Evolutionary conservation across 192 early-diverging fungal genomes (phyloP), one percentile per base, ranked within the genome.

Genomic region (Coemansia sp.): DNA sequence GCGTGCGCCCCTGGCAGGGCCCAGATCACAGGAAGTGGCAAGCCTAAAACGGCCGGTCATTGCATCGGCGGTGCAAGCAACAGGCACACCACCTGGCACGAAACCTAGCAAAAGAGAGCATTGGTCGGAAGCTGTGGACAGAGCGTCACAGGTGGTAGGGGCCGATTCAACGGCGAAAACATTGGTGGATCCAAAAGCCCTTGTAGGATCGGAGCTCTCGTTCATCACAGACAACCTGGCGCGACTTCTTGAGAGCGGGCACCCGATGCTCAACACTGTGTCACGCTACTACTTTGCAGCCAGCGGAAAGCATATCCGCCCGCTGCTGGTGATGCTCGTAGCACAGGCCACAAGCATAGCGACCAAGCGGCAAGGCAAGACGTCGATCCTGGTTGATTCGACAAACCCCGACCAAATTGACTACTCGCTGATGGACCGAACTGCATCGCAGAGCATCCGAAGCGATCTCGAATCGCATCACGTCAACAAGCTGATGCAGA

Each of bases 241-340:
- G 20, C 80, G 84, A 37, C 82, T 98, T 15, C 63, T 98, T 27
- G 93, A 93, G 30, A 87, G 84, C 59, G 90, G 88, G 15, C 94
- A 97, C 64, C 94, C 95, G 23, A 89, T 97, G 67, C 79, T 98
- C 14, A 85, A 91, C 42, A 94, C 92, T 15, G 87, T 98, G 42
- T 87, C 86, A 53, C 87, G 86, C 60, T 95, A 98, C 72, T 98
- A 98, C 69, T 94, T 97, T 65, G 83, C 87, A 19, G 85, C 90
- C 13, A 70, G 79, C 45, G 93, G 93, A 23, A 97, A 98, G 70
- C 92, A 93, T 67, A 87, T 98, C 28, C 86, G 96, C 29, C 96
- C 96, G 9, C 71, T 98, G 44, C 68, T 98, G 36, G 94, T 98
- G 15, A 83, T 97, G 37, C 85, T 98, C 41, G 85, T 96, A 34